Conservation (phyloP, 2,329 filamentous ascomycete species). For the Ceratocystis destructans region DNA sequence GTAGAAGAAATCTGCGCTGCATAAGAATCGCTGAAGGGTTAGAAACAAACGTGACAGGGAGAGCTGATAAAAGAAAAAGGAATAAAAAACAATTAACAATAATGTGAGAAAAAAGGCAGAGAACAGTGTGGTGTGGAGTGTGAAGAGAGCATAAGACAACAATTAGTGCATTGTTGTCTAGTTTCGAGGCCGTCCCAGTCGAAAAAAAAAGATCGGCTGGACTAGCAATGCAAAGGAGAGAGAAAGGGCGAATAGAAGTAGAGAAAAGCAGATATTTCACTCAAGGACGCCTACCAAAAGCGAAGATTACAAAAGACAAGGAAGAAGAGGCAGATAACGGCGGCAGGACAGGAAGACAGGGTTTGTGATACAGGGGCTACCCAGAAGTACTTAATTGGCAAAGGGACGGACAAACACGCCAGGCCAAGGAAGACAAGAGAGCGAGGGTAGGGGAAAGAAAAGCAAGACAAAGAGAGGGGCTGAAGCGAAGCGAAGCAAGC, state of each 20-base stretch:
- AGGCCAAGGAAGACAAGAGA: neutral
- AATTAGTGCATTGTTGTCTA: neutral
- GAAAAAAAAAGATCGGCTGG: slow-evolving; percentile 5
- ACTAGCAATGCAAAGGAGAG: neutral
- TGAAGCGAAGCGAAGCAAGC: neutral
- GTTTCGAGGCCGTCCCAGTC: neutral
- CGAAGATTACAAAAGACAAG: neutral
- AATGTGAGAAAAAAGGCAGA: neutral
- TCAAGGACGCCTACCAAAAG: neutral
- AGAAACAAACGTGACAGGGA: neutral
- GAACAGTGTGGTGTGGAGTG: neutral
- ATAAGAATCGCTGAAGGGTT: neutral
- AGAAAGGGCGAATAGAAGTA: neutral
- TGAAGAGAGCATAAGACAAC: neutral
- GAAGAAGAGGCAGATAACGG: neutral
- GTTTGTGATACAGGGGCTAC: neutral
- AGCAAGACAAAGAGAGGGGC: neutral
- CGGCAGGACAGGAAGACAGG: neutral
- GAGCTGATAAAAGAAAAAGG: neutral
- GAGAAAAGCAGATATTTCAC: slow-evolving; percentile 2
- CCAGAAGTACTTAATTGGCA: neutral
- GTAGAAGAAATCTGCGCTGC: neutral
- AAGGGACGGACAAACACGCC: too few relatives aligned
- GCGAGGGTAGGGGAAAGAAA: neutral
- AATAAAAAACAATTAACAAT: neutral